Conservation (phyloP, 495 filamentous ascomycete species). For the Aspergillus asperescens region DNA sequence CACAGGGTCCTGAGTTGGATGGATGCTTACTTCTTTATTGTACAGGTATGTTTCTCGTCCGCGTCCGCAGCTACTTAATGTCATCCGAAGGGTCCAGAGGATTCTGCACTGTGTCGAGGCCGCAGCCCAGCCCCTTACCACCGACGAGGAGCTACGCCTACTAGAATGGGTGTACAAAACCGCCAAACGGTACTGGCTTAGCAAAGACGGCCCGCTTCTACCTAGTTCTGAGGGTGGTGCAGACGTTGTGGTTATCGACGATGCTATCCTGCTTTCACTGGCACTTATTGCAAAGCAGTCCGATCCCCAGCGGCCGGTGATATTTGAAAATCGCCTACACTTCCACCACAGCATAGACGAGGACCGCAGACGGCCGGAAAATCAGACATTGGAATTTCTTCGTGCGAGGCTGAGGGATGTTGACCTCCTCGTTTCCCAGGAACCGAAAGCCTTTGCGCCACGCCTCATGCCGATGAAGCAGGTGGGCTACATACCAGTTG, state of each 20-base stretch:
- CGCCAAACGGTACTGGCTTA: conserved; percentile 11
- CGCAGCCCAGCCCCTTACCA: background rate
- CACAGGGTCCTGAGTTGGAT: background rate
- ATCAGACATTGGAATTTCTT: conserved; percentile 5
- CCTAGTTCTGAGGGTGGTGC: conserved; percentile 1
- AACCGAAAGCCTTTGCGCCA: background rate
- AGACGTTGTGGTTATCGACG: conserved; percentile 6
- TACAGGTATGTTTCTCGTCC: conserved; percentile 12
- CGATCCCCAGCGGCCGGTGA: conserved; percentile 10
- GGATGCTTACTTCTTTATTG: background rate
- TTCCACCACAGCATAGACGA: background rate
- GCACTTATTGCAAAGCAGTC: conserved; percentile 9
- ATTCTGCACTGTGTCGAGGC: conserved; percentile 1
- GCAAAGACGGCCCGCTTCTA: conserved; percentile 6
- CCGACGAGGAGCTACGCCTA: conserved; percentile 6
- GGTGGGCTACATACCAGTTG: conserved; percentile 1
- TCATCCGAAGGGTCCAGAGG: conserved; percentile 6
- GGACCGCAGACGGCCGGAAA: background rate
- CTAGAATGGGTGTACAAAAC: conserved; percentile 12
- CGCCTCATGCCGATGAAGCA: conserved; percentile 1
- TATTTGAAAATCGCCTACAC: conserved; percentile 14
- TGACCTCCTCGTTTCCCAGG: conserved; percentile 4
- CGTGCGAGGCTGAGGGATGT: conserved; percentile 9
- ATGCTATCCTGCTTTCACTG: conserved; percentile 1
- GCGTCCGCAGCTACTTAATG: conserved; percentile 3